Base-by-base conservation (phyloP, 495 filamentous ascomycete genomes). In the Annulohypoxylon bovei region DNA sequence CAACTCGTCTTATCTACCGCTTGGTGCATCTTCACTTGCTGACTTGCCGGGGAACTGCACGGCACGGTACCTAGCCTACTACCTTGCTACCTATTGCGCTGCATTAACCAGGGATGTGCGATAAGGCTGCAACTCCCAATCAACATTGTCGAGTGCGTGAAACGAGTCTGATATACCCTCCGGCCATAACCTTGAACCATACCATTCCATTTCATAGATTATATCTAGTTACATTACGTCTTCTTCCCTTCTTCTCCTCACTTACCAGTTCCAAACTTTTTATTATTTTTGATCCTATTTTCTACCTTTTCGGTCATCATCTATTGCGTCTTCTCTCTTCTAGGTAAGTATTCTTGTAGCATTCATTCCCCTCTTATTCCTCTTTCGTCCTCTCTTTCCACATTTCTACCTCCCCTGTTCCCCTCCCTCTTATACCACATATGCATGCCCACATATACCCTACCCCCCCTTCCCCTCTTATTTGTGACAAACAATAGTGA, bases 41-140 rank as follows among this genome's bases (percentile, higher is more conserved):
- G 44, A 56, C 22, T 28, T 27, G 22, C 46, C 14, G 46, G 66
- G 52, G 42, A 59, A 65, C 27, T 52, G 54, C 56, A 62, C 49
- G 60, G 68, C 56, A 67, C 54, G 27, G 27, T 53, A 54, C 28
- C 23, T 22, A 27, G 44, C 18, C 44, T 47, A 27, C 8, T 50
- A 50, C 9, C 3, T 50, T 42, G 16, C 22, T 50, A 27, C 40
- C 20, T 22, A 46, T 22, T 54, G 62, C 28, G 55, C 59, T 71
- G 59, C 67, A 69, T 30, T 27, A 52, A 52, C 22, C 62, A 76
- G 76, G 78, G 77, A 75, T 80, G 68, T 56, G 65, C 76, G 79
- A 82, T 82, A 82, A 82, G 80, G 76, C 78, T 78, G 70, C 72
- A 59, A 75, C 67, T 69, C 74, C 75, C 53, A 56, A 56, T 56